A percentile compares a stretch with the other conserved stretches of the same genome.
phyloP scores from a whole-genome alignment of 305 asterid genomes.

The Withania somnifera region DNA sequence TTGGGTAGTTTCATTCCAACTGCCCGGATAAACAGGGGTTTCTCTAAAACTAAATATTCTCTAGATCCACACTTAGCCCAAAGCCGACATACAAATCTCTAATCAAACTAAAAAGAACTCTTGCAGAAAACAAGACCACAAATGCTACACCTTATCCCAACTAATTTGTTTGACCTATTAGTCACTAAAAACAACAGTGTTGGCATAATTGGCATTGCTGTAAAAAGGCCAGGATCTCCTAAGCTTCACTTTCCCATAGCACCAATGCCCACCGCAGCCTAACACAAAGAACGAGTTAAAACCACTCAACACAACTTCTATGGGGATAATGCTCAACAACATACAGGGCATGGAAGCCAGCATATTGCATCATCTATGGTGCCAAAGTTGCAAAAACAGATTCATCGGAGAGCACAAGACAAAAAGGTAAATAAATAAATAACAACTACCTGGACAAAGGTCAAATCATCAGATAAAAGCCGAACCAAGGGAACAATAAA shows the following conservation, averaged over 20 bases:
- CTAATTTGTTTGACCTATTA: not conserved
- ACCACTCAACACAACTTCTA: not conserved
- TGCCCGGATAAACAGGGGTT: not conserved
- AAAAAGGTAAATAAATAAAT: not conserved
- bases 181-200: not conserved
- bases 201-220: not conserved
- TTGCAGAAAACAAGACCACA: not conserved
- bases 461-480: constrained; percentile 53
- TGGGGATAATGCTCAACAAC: not conserved
- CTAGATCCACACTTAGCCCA: not conserved
- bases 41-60: not conserved
- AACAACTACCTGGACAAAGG: constrained; percentile 58
- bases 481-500: constrained; percentile 57
- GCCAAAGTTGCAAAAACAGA: not conserved
- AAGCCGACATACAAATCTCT: not conserved
- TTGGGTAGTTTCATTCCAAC: not conserved
- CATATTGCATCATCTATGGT: not conserved
- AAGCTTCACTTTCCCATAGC: not conserved
- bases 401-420: not conserved
- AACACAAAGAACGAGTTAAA: not conserved
- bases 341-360: not conserved
- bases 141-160: not conserved
- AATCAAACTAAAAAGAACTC: not conserved
- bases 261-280: not conserved
- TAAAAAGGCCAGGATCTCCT: not conserved